Evolutionary conservation across 2,329 filamentous ascomycete genomes (phyloP).

Genomic region (Fulvia fulva): DNA sequence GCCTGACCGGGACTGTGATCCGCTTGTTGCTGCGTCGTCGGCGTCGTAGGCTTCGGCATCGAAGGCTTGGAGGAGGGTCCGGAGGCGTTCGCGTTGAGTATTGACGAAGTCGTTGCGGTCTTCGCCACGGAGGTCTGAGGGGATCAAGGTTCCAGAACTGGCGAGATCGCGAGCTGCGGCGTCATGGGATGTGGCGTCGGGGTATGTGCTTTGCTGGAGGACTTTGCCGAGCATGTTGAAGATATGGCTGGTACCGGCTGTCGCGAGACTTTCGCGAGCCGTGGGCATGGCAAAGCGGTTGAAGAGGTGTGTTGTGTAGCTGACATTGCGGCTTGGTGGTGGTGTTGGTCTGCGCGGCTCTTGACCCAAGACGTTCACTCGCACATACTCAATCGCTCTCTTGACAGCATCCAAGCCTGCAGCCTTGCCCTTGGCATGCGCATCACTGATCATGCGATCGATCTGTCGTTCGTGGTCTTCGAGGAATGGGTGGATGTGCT

Average conservation of each 20-base stretch:
- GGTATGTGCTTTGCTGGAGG: slow-evolving; percentile 50
- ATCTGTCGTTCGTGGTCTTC: slow-evolving; percentile 81
- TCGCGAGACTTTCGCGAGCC: slow-evolving; percentile 52
- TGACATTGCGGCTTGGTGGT: slow-evolving; percentile 43
- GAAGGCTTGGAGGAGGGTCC: slow-evolving; percentile 69
- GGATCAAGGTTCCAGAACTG: slow-evolving; percentile 63
- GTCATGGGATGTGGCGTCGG: slow-evolving; percentile 35
- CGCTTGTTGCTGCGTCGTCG: slow-evolving; percentile 16
- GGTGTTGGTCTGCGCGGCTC: slow-evolving; percentile 55
- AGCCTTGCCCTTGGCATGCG: slow-evolving; percentile 72
- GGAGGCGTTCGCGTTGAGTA: slow-evolving; percentile 73
- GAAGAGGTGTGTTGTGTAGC: slow-evolving; percentile 77
- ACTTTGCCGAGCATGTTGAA: slow-evolving; percentile 74
- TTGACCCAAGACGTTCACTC: slow-evolving; percentile 74
- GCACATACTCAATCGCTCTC: slow-evolving; percentile 52
- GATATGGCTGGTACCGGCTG: slow-evolving; percentile 59
- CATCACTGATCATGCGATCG: slow-evolving; percentile 79
- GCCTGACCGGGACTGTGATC: slow-evolving; percentile 21
- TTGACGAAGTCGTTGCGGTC: slow-evolving; percentile 72
- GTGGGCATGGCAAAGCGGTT: slow-evolving; percentile 80
- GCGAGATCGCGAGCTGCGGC: slow-evolving; percentile 50
- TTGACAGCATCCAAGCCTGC: slow-evolving; percentile 63
- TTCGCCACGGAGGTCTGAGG: slow-evolving; percentile 62
- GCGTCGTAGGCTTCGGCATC: slow-evolving; percentile 68
- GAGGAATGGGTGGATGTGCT: slow-evolving; percentile 83